Percentiles rank a stretch among this genome's conserved stretches.
Conservation (phyloP, 208 protist genomes). For the Jaenimonas drosophilae region DNA sequence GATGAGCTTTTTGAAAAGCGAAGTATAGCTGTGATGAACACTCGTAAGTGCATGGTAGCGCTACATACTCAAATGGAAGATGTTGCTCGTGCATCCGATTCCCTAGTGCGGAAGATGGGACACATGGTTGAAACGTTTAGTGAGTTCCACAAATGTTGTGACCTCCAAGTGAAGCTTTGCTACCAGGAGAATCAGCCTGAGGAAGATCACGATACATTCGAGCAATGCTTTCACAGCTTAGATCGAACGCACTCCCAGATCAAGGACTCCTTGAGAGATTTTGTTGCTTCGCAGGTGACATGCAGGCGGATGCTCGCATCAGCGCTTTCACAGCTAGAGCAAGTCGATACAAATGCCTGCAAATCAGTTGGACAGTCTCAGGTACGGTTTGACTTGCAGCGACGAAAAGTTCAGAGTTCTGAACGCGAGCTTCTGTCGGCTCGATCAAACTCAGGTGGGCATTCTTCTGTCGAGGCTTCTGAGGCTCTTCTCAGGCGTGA, state of each 20-base stretch:
- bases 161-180: conserved; percentile 24
- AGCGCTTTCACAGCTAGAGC: conserved; percentile 24
- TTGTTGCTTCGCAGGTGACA: conserved; percentile 12
- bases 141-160: conserved; percentile 40
- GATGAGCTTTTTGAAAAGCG: conserved; percentile 41
- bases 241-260: conserved; percentile 13
- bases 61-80: conserved; percentile 31
- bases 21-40: conserved; percentile 20
- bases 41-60: conserved; percentile 25
- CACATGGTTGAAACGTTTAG: conserved; percentile 19
- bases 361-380: conserved; percentile 18
- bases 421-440: conserved; percentile 9
- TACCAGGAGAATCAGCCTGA: conserved; percentile 5
- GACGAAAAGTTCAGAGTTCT: conserved; percentile 32
- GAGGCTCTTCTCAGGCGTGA: conserved; percentile 18
- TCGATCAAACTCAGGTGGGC: conserved; percentile 1
- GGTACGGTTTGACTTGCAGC: conserved; percentile 38
- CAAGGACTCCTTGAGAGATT: conserved; percentile 14
- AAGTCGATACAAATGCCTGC: conserved; percentile 14
- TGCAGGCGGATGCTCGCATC: conserved; percentile 19
- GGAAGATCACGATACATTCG: conserved; percentile 8
- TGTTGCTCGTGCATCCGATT: conserved; percentile 10
- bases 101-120: conserved; percentile 19
- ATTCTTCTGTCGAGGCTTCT: conserved; percentile 8
- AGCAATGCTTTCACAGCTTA: conserved; percentile 17